These are phyloP conservation scores for Plasmopara halstedii DNA, from an alignment of 352 stramenopile species.

Conservation along the genomic window DNA sequence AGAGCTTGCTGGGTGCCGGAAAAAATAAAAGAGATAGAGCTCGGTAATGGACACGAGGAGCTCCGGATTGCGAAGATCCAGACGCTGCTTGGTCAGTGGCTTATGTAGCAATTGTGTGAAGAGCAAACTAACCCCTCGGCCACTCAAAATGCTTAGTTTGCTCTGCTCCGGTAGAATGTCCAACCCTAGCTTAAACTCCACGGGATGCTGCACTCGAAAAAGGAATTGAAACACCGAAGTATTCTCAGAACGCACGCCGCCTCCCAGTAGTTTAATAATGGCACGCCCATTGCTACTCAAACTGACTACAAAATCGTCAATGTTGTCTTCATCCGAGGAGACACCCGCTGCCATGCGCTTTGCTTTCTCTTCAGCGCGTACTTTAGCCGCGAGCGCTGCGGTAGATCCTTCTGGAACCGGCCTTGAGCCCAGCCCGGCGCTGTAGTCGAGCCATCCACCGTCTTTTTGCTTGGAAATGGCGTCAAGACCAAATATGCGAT, in stretches of 20 bases:
- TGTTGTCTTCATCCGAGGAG: conserved; percentile 42
- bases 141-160: conserved; percentile 67
- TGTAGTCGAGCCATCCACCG: conserved; percentile 81
- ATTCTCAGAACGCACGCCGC: conserved; percentile 50
- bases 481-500: conserved; percentile 71
- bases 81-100: conserved; percentile 62
- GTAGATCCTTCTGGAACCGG: conserved; percentile 13
- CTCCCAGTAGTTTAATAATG: conserved; percentile 50
- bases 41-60: conserved; percentile 80
- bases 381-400: conserved; percentile 12
- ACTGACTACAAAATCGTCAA: conserved; percentile 42
- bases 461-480: conserved; percentile 70
- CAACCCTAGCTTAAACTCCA: conserved; percentile 77
- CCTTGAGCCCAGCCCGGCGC: conserved; percentile 29
- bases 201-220: conserved; percentile 62
- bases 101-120: conserved; percentile 84
- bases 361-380: conserved; percentile 32
- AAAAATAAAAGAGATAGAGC: conserved; percentile 81
- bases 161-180: conserved; percentile 75
- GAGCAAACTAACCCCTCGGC: conserved; percentile 53
- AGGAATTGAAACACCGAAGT: conserved; percentile 77
- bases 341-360: conserved; percentile 31
- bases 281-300: conserved; percentile 45
- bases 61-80: conserved; percentile 68
- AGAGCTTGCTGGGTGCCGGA: conserved; percentile 66